Base-by-base conservation (phyloP, 2,329 filamentous ascomycete genomes). In the Aphanocladium album region DNA sequence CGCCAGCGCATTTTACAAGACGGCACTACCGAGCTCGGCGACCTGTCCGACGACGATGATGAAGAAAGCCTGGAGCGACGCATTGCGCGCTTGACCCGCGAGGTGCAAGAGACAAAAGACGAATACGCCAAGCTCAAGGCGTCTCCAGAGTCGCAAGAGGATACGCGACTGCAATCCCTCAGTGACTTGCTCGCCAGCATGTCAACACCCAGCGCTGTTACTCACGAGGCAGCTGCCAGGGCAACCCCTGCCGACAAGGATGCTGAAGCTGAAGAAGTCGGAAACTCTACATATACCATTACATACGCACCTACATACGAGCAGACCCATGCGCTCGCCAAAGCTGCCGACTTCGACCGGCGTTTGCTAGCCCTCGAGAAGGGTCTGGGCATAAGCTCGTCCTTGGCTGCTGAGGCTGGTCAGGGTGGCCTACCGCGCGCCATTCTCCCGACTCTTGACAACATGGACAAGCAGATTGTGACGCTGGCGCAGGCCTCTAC, bases 331-430 rank as follows among this genome's bases (percentile, higher is more conserved):
- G 85, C 88, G 27, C 80, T 97, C 39, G 85, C 87, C 37, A 90
- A 92, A 72, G 89, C 91, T 7, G 90, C 93, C 25, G 89, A 95
- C 64, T 97, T 99, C 68, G 93, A 98, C 71, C 83, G 85, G 33
- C 86, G 95, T 5, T 83, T 99, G 21, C 79, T 88, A 2, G 78
- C 89, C 33, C 79, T 99, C 52, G 95, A 99, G 77, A 86, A 86
- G 66, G 84, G 87, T 1, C 83, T 99, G 30, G 95, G 95, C 11
- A 83, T 96, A 53, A 89, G 86, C 45, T 86, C 87, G 23, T 85
- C 87, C 0, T 82, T 85, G 12, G 79, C 89, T 65, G 83, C 88
- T 1, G 86, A 87, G 66, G 75, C 83, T 35, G 85, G 81, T 65
- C 74, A 81, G 1, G 81, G 84, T 60, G 80, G 80, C 17, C 70